These are phyloP conservation scores for Cerioporus squamosus DNA, from an alignment of 1,284 basidiomycete species.

Conservation along the genomic window DNA sequence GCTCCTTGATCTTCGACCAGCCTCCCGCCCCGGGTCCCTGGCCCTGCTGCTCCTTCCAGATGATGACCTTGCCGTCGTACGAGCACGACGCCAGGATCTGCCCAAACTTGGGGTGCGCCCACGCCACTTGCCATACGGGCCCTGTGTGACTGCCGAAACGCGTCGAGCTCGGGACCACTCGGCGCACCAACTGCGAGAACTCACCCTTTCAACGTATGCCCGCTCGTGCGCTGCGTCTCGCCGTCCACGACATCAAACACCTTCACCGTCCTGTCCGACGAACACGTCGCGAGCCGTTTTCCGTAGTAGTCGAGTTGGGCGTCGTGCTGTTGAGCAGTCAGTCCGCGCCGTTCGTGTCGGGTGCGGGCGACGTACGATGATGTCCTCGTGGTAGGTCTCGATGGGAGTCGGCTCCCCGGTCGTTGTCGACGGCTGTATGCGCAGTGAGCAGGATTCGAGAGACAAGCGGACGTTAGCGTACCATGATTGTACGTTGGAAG, in stretches of 20 bases:
- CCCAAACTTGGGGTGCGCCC: conserved; percentile 98
- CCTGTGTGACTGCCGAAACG: conserved; percentile 78
- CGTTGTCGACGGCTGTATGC: too few species aligned
- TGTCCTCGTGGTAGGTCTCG: conserved; percentile 93
- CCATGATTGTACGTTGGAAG: too few species aligned
- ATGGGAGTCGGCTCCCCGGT: conserved; percentile 69
- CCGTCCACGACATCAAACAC: conserved; percentile 96
- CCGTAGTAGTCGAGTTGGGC: conserved; percentile 99
- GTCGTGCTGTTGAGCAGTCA: conserved; percentile 73
- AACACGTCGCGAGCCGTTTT: conserved; percentile 95
- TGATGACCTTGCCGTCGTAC: conserved; percentile 97
- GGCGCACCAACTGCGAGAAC: conserved; percentile 25
- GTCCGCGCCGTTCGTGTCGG: neutral
- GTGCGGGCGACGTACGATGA: conserved; percentile 73
- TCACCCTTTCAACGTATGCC: conserved; percentile 87
- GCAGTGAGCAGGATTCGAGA: too few species aligned
- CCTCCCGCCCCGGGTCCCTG: conserved; percentile 58
- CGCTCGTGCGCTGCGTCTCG: conserved; percentile 67
- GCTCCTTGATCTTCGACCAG: conserved; percentile 98
- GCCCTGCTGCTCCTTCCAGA: conserved; percentile 90
- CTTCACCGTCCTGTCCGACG: conserved; percentile 94
- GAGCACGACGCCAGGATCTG: conserved; percentile 97
- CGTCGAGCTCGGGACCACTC: neutral
- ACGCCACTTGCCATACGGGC: conserved; percentile 98
- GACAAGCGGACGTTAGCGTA: too few species aligned